These are phyloP conservation scores for Penicillium sp. DNA, from an alignment of 2,329 filamentous ascomycete genomes.

Conservation along the genomic window DNA sequence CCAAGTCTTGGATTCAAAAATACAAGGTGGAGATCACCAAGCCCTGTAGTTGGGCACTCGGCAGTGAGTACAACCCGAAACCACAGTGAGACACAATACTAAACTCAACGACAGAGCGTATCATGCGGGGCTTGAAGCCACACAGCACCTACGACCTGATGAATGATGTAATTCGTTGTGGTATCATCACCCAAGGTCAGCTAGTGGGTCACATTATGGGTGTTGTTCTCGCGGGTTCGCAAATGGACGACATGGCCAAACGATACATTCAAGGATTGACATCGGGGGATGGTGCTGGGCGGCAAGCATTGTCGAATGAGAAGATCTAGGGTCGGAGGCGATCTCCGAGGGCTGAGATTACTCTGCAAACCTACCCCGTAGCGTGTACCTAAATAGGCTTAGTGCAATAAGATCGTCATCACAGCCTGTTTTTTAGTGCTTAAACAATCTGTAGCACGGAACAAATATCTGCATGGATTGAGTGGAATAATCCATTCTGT, in stretches of 20 bases:
- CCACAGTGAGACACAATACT: not conserved
- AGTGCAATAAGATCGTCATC: not conserved
- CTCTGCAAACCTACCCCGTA: not conserved
- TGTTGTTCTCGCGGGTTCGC: not conserved
- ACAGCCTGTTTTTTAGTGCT: not conserved
- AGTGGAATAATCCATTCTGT: too few species aligned
- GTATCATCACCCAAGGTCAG: slow-evolving; percentile 1
- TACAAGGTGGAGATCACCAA: slow-evolving; percentile 4
- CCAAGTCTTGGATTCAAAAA: slow-evolving; percentile 1
- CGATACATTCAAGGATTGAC: slow-evolving; percentile 1
- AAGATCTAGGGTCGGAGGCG: not conserved
- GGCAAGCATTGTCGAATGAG: slow-evolving; percentile 1
- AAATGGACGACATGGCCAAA: not conserved
- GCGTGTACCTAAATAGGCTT: not conserved
- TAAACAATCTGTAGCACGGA: not conserved
- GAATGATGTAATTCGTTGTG: slow-evolving; percentile 1
- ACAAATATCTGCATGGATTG: not conserved
- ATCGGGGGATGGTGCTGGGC: not conserved
- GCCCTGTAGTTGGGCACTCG: not conserved
- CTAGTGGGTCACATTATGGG: slow-evolving; percentile 1
- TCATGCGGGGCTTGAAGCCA: slow-evolving; percentile 1
- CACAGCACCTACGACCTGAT: slow-evolving; percentile 1
- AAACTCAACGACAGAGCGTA: not conserved
- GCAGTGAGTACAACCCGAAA: not conserved
- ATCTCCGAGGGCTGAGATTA: not conserved